phyloP scores from a whole-genome alignment of 140 eudicot species.

The Flaveria floridana region DNA sequence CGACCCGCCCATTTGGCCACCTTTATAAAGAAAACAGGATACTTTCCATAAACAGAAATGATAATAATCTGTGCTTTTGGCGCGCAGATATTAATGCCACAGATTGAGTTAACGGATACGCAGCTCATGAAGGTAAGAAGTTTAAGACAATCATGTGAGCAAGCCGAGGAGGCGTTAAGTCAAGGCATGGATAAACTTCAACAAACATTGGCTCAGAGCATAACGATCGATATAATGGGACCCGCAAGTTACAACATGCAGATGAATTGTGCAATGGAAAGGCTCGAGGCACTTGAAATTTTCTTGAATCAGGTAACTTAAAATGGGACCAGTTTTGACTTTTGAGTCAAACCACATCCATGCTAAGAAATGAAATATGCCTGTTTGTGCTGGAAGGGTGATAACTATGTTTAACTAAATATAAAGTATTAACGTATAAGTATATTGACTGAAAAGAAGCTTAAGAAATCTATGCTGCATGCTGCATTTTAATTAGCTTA shows the following conservation, averaged over 20 bases:
- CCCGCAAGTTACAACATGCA: conserved; percentile 38
- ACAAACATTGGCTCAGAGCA: conserved; percentile 59
- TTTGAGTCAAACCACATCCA: conserved; percentile 16
- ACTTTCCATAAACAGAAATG: neutral
- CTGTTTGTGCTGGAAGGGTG: neutral
- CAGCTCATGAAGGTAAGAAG: conserved; percentile 41
- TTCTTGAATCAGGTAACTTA: conserved; percentile 58
- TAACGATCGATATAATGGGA: conserved; percentile 36
- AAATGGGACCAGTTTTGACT: neutral
- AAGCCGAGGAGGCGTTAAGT: conserved; percentile 67
- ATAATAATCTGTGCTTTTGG: neutral
- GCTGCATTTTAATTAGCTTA: conserved; percentile 1
- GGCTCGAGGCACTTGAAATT: conserved; percentile 54
- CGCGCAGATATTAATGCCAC: conserved; percentile 54
- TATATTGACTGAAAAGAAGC: neutral
- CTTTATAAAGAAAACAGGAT: neutral
- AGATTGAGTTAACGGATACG: conserved; percentile 46
- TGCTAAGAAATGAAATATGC: conserved; percentile 9
- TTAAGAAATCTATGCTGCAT: neutral
- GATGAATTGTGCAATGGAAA: conserved; percentile 57
- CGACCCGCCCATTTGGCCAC: conserved; percentile 12
- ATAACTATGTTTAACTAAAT: neutral
- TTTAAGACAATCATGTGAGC: conserved; percentile 54
- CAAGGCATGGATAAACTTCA: conserved; percentile 73
- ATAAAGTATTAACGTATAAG: neutral